Conservation (phyloP, 2,329 filamentous ascomycete species). For the Trichoderma aggressivum region DNA sequence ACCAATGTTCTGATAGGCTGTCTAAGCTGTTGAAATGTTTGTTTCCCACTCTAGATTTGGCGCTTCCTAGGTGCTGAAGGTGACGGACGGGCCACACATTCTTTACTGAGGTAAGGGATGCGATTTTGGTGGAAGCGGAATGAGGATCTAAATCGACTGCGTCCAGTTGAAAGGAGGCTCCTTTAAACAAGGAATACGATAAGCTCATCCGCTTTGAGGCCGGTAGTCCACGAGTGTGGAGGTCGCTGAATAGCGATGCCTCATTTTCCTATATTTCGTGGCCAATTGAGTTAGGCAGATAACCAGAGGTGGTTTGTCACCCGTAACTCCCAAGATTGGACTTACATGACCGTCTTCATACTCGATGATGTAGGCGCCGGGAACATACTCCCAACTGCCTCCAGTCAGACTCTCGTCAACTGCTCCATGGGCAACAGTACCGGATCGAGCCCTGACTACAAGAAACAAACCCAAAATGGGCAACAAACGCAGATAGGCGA, state of each 20-base stretch:
- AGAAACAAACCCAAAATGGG: background rate
- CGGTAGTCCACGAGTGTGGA: background rate
- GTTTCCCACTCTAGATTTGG: constrained; percentile 40
- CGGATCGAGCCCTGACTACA: background rate
- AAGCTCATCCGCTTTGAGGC: constrained; percentile 42
- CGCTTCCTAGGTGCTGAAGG: constrained; percentile 10
- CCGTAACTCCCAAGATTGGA: background rate
- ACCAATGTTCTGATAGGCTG: background rate
- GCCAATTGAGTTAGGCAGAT: constrained; percentile 25
- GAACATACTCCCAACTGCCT: constrained; percentile 27
- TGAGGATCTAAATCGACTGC: constrained; percentile 42
- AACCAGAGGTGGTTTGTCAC: background rate
- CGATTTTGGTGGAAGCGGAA: constrained; percentile 40
- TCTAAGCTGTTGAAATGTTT: constrained; percentile 26
- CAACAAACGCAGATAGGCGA: background rate
- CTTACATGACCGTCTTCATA: constrained; percentile 43
- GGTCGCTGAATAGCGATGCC: background rate
- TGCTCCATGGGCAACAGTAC: background rate
- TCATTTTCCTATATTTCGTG: background rate
- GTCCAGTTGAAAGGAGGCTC: constrained; percentile 50
- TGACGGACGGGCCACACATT: constrained; percentile 45
- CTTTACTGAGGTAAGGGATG: constrained; percentile 43
- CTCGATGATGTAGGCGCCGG: constrained; percentile 52
- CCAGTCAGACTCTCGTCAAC: background rate
- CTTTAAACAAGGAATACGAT: constrained; percentile 52